Base-by-base conservation (phyloP, 2,329 filamentous ascomycete species). In the Penicillium sp. region DNA sequence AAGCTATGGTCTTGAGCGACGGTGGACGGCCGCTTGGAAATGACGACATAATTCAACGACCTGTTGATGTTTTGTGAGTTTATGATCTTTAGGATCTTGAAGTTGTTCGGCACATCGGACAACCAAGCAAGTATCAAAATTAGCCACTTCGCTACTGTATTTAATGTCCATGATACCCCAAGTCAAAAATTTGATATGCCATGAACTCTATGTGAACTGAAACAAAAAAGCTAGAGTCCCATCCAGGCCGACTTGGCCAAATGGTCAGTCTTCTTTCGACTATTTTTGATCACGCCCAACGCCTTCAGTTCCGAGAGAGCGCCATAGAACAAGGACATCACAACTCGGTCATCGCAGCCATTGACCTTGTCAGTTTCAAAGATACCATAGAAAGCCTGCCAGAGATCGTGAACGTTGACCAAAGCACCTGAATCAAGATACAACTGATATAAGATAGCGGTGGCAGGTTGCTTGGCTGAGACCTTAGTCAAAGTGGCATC, bases 1-100 rank as follows among this genome's bases (percentile, higher is more conserved):
- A 96, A 75, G 91, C 91, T 4, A 92, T 97, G 83, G 91, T 97
- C 18, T 78, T 96, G 53, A 93, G 91, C 65, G 91, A 96, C 66
- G 89, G 90, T n/a, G 90, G 84, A 19, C 81, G 87, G 30, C 88
- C 89, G 1, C 71, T 96, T 41, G 85, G 83, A 4, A 83, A 85
- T 59, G 84, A 84, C 41, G 89, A 96, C 68, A 95, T 96, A 34
- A 90, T 92, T 49, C 87, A 94, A 70, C 76, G 83, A 57, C 67
- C 81, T 8, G 46, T 70, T 44, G 46, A 44, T 39, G 49, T 44
- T 13, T 11, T 19, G 34, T 47, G 27, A 32, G 4, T 23, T 26
- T 3, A 30, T 47, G 32, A 27, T 32, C 19, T 47, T 34, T 14
- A 27, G 19, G 44, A 34, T 53, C 11, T 42, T 46, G 35, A 32